phyloP scores from a whole-genome alignment of 495 filamentous ascomycete species.

The Echria macrotheca region DNA sequence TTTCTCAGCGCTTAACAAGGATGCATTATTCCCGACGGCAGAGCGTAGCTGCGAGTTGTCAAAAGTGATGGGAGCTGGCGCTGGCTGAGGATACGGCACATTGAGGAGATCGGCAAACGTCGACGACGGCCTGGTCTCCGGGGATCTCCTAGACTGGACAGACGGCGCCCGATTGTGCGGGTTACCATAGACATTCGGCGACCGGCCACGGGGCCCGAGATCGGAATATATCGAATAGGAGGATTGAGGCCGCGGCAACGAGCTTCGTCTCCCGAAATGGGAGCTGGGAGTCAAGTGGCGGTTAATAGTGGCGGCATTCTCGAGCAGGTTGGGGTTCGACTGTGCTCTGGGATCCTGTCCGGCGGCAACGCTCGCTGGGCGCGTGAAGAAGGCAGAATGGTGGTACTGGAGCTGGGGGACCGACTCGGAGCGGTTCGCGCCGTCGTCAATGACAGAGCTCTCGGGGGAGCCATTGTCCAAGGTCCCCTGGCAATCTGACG shows the following conservation, averaged over 20 bases:
- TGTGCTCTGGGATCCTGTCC: slow-evolving; percentile 36
- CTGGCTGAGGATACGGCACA: slow-evolving; percentile 80
- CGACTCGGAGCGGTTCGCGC: slow-evolving; percentile 28
- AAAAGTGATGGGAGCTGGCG: slow-evolving; percentile 64
- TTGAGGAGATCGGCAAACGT: slow-evolving; percentile 78
- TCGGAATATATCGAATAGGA: slow-evolving; percentile 69
- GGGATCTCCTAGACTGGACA: slow-evolving; percentile 60
- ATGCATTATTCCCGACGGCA: slow-evolving; percentile 81
- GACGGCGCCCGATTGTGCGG: slow-evolving; percentile 51
- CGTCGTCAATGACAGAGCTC: slow-evolving; percentile 37
- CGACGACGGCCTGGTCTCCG: slow-evolving; percentile 71
- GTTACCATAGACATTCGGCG: slow-evolving; percentile 46
- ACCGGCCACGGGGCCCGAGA: slow-evolving; percentile 52
- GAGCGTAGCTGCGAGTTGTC: slow-evolving; percentile 73
- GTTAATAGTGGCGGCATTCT: slow-evolving; percentile 39
- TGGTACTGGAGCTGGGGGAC: slow-evolving; percentile 55
- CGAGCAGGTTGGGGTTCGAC: slow-evolving; percentile 42
- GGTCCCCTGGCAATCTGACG: slow-evolving; percentile 33
- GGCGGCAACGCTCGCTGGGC: slow-evolving; percentile 31
- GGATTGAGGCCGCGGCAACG: slow-evolving; percentile 61
- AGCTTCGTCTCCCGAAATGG: slow-evolving; percentile 44
- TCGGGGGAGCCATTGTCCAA: slow-evolving; percentile 37
- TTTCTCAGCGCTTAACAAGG: slow-evolving; percentile 79
- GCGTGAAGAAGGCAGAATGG: slow-evolving; percentile 40
- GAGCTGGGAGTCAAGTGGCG: slow-evolving; percentile 54